Percentiles rank a stretch among this genome's conserved stretches.
These are phyloP conservation scores for Haplographium delicatum DNA, from an alignment of 495 filamentous ascomycete genomes.

Conservation along the genomic window DNA sequence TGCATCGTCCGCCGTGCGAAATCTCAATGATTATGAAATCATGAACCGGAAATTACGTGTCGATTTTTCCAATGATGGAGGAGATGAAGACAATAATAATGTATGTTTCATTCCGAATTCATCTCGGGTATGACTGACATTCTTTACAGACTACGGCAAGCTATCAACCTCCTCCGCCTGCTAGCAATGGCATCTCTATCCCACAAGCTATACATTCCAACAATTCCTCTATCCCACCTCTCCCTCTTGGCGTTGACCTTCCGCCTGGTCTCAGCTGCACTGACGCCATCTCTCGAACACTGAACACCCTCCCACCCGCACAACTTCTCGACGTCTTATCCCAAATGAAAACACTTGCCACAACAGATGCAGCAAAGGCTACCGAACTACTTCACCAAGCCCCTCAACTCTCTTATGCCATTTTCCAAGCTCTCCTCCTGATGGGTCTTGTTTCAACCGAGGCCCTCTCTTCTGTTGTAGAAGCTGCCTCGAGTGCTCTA, in stretches of 20 bases:
- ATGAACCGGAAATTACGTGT: slow-evolving; percentile 93
- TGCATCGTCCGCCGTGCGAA: slow-evolving; percentile 89
- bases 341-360: slow-evolving; percentile 88
- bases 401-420: slow-evolving; percentile 89
- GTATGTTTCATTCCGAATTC: neutral
- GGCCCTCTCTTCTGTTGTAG: slow-evolving; percentile 25
- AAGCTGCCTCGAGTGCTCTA: slow-evolving; percentile 14
- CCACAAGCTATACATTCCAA: slow-evolving; percentile 15
- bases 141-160: slow-evolving; percentile 8
- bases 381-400: slow-evolving; percentile 84
- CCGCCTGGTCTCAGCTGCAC: slow-evolving; percentile 75
- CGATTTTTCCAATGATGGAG: slow-evolving; percentile 89
- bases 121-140: neutral
- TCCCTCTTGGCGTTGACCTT: slow-evolving; percentile 79
- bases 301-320: slow-evolving; percentile 75
- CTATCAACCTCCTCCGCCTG: slow-evolving; percentile 18
- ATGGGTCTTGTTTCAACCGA: slow-evolving; percentile 70
- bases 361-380: slow-evolving; percentile 73
- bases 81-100: slow-evolving; percentile 52
- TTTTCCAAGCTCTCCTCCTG: slow-evolving; percentile 90
- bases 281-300: slow-evolving; percentile 85
- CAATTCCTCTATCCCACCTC: slow-evolving; percentile 60
- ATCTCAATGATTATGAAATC: slow-evolving; percentile 92
- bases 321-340: slow-evolving; percentile 91
- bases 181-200: slow-evolving; percentile 20